phyloP scores from a whole-genome alignment of 2,329 filamentous ascomycete species.

The Microdochium paspali region DNA sequence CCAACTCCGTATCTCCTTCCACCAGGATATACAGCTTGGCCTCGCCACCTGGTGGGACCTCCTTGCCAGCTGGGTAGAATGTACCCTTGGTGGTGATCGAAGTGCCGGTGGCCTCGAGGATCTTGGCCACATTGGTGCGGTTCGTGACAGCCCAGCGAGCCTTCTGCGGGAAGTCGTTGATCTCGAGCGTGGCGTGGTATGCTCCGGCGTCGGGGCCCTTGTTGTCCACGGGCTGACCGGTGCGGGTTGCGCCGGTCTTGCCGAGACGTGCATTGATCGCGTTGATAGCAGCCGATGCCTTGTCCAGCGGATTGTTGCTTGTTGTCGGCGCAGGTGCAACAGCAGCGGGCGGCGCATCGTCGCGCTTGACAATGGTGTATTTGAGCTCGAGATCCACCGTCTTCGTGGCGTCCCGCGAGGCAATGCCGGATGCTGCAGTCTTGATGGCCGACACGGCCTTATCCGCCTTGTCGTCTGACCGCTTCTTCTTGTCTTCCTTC shows the following conservation, averaged over 20 bases:
- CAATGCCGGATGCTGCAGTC: conserved; percentile 48
- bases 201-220: conserved; percentile 95
- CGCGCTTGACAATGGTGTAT: conserved; percentile 65
- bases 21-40: conserved; percentile 98
- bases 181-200: conserved; percentile 94
- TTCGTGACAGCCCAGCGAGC: conserved; percentile 98
- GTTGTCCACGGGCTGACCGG: conserved; percentile 94
- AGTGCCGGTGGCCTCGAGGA: conserved; percentile 86
- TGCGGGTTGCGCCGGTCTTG: conserved; percentile 79
- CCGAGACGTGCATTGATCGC: conserved; percentile 87
- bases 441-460: conserved; percentile 57
- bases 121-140: conserved; percentile 95
- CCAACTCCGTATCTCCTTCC: conserved; percentile 90
- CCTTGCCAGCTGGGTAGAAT: conserved; percentile 77
- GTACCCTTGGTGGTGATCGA: conserved; percentile 96
- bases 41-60: conserved; percentile 62
- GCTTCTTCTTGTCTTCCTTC: conserved; percentile 61
- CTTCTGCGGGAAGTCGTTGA: conserved; percentile 99
- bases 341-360: conserved; percentile 33
- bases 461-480: conserved; percentile 61
- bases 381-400: conserved; percentile 43
- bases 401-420: conserved; percentile 37
- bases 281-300: conserved; percentile 81
- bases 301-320: conserved; percentile 64
- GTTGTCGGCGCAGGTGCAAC: conserved; percentile 20